Evolutionary conservation across 345 rosid genomes (phyloP).

Genomic region (Capsella bursapastoris): DNA sequence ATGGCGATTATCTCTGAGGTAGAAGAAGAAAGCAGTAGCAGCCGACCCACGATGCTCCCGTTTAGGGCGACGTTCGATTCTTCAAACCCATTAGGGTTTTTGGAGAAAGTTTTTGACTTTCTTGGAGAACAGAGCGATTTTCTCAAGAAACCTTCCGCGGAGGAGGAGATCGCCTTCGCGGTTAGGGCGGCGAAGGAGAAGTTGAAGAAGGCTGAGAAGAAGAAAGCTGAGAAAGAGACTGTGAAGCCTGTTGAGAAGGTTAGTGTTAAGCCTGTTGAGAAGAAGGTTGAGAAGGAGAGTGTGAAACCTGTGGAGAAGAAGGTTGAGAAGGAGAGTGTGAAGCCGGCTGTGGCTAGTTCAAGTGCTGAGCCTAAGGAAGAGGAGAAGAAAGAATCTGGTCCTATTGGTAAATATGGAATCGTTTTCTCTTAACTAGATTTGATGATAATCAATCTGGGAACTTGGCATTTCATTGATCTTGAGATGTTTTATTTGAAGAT

Average conservation of each 20-base stretch:
- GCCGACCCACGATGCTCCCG: conserved; percentile 42
- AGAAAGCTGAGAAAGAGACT: conserved; percentile 47
- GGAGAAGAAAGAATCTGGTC: conserved; percentile 46
- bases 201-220: conserved; percentile 50
- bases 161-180: conserved; percentile 64
- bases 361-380: conserved; percentile 47
- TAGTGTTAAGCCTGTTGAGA: neutral
- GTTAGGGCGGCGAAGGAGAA: conserved; percentile 61
- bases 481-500: neutral
- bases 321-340: conserved; percentile 28
- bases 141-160: conserved; percentile 59
- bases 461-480: neutral
- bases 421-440: neutral
- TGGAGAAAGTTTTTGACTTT: conserved; percentile 73
- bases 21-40: conserved; percentile 59
- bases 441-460: neutral
- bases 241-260: conserved; percentile 32
- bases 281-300: conserved; percentile 34
- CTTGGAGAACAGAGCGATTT: conserved; percentile 72
- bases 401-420: conserved; percentile 41
- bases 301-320: conserved; percentile 41
- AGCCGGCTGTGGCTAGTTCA: conserved; percentile 39
- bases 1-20: conserved; percentile 93
- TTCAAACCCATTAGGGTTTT: conserved; percentile 65
- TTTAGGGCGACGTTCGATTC: conserved; percentile 70